phyloP scores from a whole-genome alignment of 768 basidiomycete species.

The Xerocomellus chrysenteron region DNA sequence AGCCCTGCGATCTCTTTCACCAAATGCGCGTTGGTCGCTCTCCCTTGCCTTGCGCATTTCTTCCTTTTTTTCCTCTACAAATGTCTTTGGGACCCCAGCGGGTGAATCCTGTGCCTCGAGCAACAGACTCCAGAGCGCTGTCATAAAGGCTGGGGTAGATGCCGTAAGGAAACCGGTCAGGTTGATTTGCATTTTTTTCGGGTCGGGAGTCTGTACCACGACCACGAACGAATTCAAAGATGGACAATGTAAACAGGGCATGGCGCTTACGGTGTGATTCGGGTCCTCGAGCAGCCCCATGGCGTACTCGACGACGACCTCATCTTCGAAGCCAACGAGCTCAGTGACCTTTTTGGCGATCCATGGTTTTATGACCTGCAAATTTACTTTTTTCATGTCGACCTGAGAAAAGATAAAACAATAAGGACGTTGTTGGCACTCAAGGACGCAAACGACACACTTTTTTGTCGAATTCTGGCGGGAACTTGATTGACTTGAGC shows the following conservation, averaged over 20 bases:
- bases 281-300: constrained; percentile 91
- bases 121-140: constrained; percentile 84
- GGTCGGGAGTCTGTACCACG: constrained; percentile 72
- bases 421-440: neutral
- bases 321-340: constrained; percentile 92
- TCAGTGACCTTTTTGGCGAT: constrained; percentile 90
- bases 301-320: constrained; percentile 94
- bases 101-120: constrained; percentile 88
- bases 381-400: constrained; percentile 93
- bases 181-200: constrained; percentile 93
- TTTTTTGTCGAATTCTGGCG: constrained; percentile 86
- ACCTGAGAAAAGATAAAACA: constrained; percentile 47
- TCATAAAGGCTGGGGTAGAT: constrained; percentile 86
- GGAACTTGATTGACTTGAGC: constrained; percentile 88
- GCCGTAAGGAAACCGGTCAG: constrained; percentile 90
- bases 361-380: constrained; percentile 92
- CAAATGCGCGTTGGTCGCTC: constrained; percentile 61
- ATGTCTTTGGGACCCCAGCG: constrained; percentile 86
- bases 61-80: constrained; percentile 90
- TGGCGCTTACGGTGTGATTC: constrained; percentile 65
- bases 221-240: neutral
- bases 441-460: constrained; percentile 33
- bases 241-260: too few species aligned
- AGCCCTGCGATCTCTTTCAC: constrained; percentile 67
- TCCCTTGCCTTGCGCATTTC: constrained; percentile 77